Conservation (phyloP, 2,329 filamentous ascomycete species). For the Penicillium psychrosexuale region DNA sequence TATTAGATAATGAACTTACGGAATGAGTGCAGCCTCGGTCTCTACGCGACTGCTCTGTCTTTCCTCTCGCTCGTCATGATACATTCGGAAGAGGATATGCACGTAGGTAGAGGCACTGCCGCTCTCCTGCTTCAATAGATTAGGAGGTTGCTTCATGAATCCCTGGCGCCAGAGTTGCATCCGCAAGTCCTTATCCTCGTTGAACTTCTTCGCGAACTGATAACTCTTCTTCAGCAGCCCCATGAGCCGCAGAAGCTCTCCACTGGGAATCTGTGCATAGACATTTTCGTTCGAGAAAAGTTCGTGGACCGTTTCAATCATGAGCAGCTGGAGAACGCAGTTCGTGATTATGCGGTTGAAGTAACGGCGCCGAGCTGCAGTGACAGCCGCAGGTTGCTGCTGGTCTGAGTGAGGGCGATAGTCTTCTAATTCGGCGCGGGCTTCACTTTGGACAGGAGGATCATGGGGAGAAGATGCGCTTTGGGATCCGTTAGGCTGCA, state of each 20-base stretch:
- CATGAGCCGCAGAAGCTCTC: constrained; percentile 89
- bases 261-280: constrained; percentile 86
- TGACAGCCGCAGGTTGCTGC: constrained; percentile 87
- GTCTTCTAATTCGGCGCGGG: constrained; percentile 65
- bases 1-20: constrained; percentile 46
- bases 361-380: constrained; percentile 85
- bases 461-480: constrained; percentile 32
- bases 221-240: constrained; percentile 91
- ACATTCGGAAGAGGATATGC: constrained; percentile 95
- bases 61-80: constrained; percentile 81
- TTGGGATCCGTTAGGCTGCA: constrained; percentile 31
- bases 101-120: constrained; percentile 93
- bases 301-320: constrained; percentile 99
- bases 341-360: constrained; percentile 99
- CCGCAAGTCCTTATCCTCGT: constrained; percentile 91
- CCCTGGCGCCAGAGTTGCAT: constrained; percentile 95
- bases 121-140: constrained; percentile 93
- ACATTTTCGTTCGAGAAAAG: constrained; percentile 97
- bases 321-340: constrained; percentile 93
- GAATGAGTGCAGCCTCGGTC: constrained; percentile 87
- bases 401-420: constrained; percentile 77
- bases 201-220: constrained; percentile 95
- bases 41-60: constrained; percentile 73
- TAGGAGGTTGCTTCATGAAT: constrained; percentile 99
- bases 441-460: constrained; percentile 35